Evolutionary conservation across 371 early-diverging fungal species (phyloP), one percentile per base, ranked within the genome.

Genomic region (Apophysomyces elegans): DNA sequence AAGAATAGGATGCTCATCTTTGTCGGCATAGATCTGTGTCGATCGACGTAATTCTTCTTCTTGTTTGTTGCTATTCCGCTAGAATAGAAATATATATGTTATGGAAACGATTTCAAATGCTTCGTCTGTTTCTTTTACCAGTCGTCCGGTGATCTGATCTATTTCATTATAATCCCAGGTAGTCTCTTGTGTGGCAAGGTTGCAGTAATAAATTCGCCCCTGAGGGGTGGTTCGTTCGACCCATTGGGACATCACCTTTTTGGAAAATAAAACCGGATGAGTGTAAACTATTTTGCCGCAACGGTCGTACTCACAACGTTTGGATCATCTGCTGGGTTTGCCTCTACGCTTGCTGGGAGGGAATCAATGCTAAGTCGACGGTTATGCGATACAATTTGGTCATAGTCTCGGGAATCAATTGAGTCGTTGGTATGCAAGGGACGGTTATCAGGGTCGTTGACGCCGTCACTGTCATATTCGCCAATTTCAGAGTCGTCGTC

Each of bases 111-210:
- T 58, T 58, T n/a, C 0, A 8, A 32, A 54, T 54, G 8, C 1
- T 21, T 38, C 37, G 37, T 37, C 1, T n/a, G 37, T 9, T 5
- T 16, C 7, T 12, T 44, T 64, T 71, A 80, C 78, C 75, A 80
- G 50, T 46, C 64, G 65, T 35, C 81, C 81, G 14, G 81, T 78
- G 16, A 59, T 67, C 45, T 56, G 63, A 58, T 81, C 77, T 56
- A 81, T 77, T n/a, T 81, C 81, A 41, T 76, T 66, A 50, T 63
- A 65, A 62, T 79, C 79, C 89, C 92, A 95, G 16, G 86, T 89
- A 7, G 93, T 92, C 64, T 89, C 86, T 67, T 93, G 91, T 11
- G 93, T 92, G n/a, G 90, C 74, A 54, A 90, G 77, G 77, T 95
- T 93, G 73, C 86, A 92, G 67, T 84, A 93, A 73, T 94, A 95